Conservation (phyloP, 306 rosid species). For the Vicia sativa region DNA sequence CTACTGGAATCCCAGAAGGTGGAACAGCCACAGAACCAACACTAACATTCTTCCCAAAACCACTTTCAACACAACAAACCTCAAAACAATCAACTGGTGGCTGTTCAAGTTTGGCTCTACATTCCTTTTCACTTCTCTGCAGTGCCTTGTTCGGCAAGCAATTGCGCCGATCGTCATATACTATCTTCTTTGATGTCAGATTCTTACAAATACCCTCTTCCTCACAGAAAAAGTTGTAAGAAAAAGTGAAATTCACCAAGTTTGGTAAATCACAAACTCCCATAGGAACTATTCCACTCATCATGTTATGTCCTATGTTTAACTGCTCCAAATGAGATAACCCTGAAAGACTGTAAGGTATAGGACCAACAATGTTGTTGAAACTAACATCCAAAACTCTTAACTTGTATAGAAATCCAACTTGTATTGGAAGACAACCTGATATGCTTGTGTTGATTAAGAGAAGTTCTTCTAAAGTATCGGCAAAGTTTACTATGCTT, state of each 20-base stretch:
- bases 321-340: conserved; percentile 75
- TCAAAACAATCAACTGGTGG: conserved; percentile 53
- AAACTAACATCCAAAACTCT: conserved; percentile 78
- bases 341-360: conserved; percentile 87
- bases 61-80: conserved; percentile 40
- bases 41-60: conserved; percentile 32
- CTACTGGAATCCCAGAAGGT: conserved; percentile 50
- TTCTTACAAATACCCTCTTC: conserved; percentile 76
- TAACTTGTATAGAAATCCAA: conserved; percentile 82
- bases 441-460: conserved; percentile 66
- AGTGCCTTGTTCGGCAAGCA: conserved; percentile 71
- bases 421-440: conserved; percentile 85
- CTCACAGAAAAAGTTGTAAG: conserved; percentile 82
- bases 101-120: conserved; percentile 50
- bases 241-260: conserved; percentile 69
- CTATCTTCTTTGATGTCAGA: conserved; percentile 52
- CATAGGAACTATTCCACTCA: conserved; percentile 63
- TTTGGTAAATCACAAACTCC: conserved; percentile 75
- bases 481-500: conserved; percentile 60
- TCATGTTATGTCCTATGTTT: conserved; percentile 67
- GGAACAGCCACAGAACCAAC: conserved; percentile 42
- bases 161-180: conserved; percentile 62
- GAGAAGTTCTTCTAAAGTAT: conserved; percentile 74
- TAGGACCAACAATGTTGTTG: conserved; percentile 67
- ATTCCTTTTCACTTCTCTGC: conserved; percentile 69